Percentiles rank a stretch among this genome's conserved stretches.
These are phyloP conservation scores for Mycena kentingensis DNA, from an alignment of 768 basidiomycete species.

Conservation along the genomic window DNA sequence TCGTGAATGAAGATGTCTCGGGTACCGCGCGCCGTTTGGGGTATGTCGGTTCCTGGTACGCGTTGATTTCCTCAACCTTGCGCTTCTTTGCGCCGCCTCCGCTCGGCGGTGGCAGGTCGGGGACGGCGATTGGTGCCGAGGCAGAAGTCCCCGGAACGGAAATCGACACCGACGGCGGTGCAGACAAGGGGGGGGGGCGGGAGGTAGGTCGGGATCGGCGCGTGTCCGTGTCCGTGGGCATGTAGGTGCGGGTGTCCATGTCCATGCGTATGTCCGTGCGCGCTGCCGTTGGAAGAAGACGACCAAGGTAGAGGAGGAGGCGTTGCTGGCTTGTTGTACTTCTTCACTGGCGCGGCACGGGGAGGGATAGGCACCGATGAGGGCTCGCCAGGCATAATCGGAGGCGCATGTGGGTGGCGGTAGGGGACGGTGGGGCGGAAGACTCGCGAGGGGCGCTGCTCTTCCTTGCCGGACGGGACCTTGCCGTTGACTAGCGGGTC, in stretches of 20 bases:
- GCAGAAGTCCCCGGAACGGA: background rate
- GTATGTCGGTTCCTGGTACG: slow-evolving; percentile 21
- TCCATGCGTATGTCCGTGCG: background rate
- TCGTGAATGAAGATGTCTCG: background rate
- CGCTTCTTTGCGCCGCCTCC: slow-evolving; percentile 18
- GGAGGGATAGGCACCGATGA: background rate
- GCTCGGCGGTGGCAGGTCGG: background rate
- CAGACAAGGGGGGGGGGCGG: too few species aligned
- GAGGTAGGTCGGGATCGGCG: too few species aligned
- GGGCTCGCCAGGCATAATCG: background rate
- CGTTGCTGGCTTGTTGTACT: background rate
- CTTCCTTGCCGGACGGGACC: background rate
- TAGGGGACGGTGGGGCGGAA: slow-evolving; percentile 17
- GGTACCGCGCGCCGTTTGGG: slow-evolving; percentile 17
- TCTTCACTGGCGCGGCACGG: background rate
- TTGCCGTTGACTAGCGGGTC: slow-evolving; percentile 1
- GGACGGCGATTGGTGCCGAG: background rate
- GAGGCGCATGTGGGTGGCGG: slow-evolving; percentile 15
- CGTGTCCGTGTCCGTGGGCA: too few species aligned
- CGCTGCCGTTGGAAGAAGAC: background rate
- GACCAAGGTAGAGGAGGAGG: background rate
- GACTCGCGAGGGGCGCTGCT: slow-evolving; percentile 9
- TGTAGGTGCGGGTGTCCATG: too few species aligned
- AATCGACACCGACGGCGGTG: background rate
- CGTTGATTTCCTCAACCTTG: slow-evolving; percentile 21